phyloP scores from a whole-genome alignment of 306 rosid species.

The Cyamopsis tetragonoloba region DNA sequence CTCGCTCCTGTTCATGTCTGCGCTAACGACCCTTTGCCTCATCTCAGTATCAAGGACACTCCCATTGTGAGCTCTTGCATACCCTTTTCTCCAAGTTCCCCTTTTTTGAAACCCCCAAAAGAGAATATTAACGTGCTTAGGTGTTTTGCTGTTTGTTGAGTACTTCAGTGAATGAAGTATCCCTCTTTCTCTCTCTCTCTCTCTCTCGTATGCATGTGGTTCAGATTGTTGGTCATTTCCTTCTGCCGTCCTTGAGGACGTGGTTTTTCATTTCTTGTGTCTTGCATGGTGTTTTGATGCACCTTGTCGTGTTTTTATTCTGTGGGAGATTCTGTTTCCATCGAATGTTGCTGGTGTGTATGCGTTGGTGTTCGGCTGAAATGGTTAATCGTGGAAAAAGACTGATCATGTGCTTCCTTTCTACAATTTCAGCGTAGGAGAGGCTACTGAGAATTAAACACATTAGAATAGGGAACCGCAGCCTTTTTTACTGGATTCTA shows the following conservation, averaged over 20 bases:
- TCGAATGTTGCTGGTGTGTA: neutral
- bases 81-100: neutral
- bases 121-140: neutral
- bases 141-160: slow-evolving; percentile 8
- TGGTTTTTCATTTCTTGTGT: neutral
- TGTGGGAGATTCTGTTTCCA: neutral
- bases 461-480: neutral
- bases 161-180: neutral
- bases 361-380: neutral
- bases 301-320: slow-evolving; percentile 18
- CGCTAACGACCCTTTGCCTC: slow-evolving; percentile 79
- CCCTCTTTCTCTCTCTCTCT: neutral
- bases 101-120: neutral
- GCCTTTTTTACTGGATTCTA: neutral
- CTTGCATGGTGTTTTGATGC: slow-evolving; percentile 16
- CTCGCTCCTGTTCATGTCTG: slow-evolving; percentile 84
- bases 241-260: neutral
- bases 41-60: slow-evolving; percentile 86
- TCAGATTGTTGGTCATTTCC: slow-evolving; percentile 13
- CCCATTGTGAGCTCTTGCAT: slow-evolving; percentile 62
- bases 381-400: neutral
- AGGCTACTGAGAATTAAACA: neutral
- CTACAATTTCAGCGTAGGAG: neutral
- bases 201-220: neutral
- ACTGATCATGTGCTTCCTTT: neutral